A percentile compares a stretch with the other conserved stretches of the same genome.
phyloP scores from a whole-genome alignment of 176 grass and related monocot species.

The Bromus sterilis region DNA sequence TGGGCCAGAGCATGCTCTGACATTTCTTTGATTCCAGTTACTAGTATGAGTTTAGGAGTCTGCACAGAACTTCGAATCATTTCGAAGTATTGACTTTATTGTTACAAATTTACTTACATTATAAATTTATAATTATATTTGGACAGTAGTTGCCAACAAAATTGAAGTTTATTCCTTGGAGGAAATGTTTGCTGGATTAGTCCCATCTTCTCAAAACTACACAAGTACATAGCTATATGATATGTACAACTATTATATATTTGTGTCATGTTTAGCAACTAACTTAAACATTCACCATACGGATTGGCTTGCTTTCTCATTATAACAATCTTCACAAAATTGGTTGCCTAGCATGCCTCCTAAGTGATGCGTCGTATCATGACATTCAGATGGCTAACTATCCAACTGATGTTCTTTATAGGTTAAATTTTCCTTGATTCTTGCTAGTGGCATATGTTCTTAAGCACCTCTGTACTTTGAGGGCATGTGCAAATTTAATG shows the following conservation, averaged over 20 bases:
- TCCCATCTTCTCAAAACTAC: conserved; percentile 7
- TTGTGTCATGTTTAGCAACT: background rate
- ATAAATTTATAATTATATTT: background rate
- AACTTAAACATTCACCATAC: background rate
- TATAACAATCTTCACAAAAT: conserved; percentile 13
- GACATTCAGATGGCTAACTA: conserved; percentile 15
- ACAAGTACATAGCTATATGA: conserved; percentile 1
- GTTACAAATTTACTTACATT: background rate
- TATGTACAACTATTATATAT: background rate
- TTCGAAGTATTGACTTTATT: background rate
- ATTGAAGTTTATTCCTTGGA: background rate
- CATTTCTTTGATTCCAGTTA: background rate
- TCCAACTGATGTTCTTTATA: conserved; percentile 29
- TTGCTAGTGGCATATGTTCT: conserved; percentile 27
- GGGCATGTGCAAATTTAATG: conserved; percentile 18
- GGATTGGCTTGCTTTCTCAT: conserved; percentile 5
- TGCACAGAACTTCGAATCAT: background rate
- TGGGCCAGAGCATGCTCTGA: background rate
- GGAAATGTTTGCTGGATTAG: background rate
- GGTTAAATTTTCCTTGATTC: conserved; percentile 24
- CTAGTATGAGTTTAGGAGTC: background rate
- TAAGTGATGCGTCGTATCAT: conserved; percentile 22
- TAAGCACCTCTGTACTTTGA: conserved; percentile 37
- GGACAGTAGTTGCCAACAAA: background rate
- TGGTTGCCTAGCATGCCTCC: background rate